Conservation (phyloP, 768 basidiomycete genomes). For the Lentinula boryana region DNA sequence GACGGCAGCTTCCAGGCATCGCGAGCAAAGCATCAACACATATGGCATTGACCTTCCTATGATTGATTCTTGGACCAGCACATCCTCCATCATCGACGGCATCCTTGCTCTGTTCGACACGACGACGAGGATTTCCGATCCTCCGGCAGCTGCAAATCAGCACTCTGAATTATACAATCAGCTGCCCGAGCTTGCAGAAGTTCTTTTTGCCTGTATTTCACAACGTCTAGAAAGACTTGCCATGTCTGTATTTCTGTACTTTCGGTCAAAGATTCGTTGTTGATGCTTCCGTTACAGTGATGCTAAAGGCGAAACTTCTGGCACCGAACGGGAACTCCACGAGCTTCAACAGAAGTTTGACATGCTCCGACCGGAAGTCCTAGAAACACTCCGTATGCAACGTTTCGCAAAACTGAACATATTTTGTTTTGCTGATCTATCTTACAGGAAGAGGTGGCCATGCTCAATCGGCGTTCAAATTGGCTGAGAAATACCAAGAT, state of each 20-base stretch:
- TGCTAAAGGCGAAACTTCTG: constrained; percentile 39
- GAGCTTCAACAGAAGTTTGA: constrained; percentile 64
- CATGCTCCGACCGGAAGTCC: constrained; percentile 66
- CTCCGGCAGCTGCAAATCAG: constrained; percentile 20
- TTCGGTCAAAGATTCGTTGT: not conserved
- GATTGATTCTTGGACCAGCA: constrained; percentile 83
- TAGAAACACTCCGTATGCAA: constrained; percentile 75
- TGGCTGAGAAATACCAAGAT: constrained; percentile 86
- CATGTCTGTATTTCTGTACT: constrained; percentile 31
- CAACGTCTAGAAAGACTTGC: constrained; percentile 67
- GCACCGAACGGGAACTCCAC: constrained; percentile 47
- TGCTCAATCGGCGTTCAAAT: constrained; percentile 63
- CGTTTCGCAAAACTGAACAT: not conserved
- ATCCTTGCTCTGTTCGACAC: constrained; percentile 67
- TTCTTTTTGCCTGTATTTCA: constrained; percentile 59
- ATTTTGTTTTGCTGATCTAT: not conserved
- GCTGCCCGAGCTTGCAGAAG: constrained; percentile 57
- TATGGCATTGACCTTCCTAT: constrained; percentile 75
- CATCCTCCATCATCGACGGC: constrained; percentile 58
- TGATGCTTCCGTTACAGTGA: constrained; percentile 24
- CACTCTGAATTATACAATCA: constrained; percentile 41
- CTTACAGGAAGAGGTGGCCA: constrained; percentile 59
- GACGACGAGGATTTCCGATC: constrained; percentile 45
- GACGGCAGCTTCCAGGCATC: constrained; percentile 68
- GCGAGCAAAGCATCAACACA: constrained; percentile 60